Conservation (phyloP, 139 green algal genomes). For the Dunaliella sp. region DNA sequence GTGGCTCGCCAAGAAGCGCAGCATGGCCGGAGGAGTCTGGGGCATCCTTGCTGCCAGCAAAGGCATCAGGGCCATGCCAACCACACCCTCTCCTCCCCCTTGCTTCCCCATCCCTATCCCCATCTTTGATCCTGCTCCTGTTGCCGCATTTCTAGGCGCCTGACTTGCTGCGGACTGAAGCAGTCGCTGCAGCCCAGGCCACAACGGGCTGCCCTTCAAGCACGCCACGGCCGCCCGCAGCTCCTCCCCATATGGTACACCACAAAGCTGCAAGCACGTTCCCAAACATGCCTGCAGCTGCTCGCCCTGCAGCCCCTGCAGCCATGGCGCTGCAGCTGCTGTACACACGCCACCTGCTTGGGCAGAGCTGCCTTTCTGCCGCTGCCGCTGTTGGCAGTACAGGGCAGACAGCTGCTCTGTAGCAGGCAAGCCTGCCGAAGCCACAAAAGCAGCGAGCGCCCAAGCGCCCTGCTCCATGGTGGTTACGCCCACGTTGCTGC, state of each 20-base stretch:
- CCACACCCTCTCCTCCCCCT: too few species aligned
- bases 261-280: background rate
- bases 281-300: background rate
- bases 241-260: background rate
- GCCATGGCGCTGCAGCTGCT: background rate
- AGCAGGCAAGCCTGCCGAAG: background rate
- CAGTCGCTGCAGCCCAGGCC: background rate
- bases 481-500: too few species aligned
- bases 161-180: background rate
- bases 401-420: background rate
- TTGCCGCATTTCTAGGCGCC: background rate
- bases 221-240: background rate
- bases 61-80: conserved; percentile 4
- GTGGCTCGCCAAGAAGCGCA: background rate
- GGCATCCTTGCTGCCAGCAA: conserved; percentile 14
- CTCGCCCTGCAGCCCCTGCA: background rate
- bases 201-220: background rate
- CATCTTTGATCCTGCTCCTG: background rate
- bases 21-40: background rate
- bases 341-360: background rate
- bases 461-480: background rate
- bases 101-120: background rate
- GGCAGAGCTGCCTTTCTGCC: background rate
- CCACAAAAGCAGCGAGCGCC: background rate
- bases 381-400: background rate